These are phyloP conservation scores for Trichoderma sp. DNA, from an alignment of 2,329 filamentous ascomycete species.

Conservation along the genomic window DNA sequence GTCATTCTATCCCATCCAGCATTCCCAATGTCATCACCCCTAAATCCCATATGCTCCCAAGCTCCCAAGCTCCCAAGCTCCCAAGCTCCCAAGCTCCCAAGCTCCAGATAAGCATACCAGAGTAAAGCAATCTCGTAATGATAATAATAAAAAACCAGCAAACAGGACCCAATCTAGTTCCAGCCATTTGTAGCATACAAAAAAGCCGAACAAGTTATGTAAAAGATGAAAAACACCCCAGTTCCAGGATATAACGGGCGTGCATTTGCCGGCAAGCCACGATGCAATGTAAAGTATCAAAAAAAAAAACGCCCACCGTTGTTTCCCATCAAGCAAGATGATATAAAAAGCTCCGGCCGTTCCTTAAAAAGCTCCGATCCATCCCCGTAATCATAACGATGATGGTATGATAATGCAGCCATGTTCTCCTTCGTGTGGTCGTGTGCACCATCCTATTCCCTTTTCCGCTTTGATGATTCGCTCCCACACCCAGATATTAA, in stretches of 20 bases:
- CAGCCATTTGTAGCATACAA: neutral
- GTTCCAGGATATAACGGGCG: neutral
- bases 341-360: neutral
- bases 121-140: neutral
- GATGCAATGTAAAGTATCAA: neutral
- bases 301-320: constrained; percentile 6
- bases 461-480: neutral
- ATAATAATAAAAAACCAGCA: neutral
- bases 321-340: neutral
- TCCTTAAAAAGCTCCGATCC: constrained; percentile 2
- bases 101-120: neutral
- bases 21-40: neutral
- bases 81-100: neutral
- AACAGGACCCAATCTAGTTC: neutral
- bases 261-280: neutral
- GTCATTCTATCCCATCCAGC: neutral
- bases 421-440: neutral
- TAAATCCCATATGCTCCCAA: neutral
- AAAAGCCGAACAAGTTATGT: neutral
- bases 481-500: neutral
- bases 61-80: neutral
- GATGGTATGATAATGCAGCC: neutral
- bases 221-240: neutral
- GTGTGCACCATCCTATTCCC: neutral
- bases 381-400: neutral